Conservation (phyloP, 345 rosid species). For the Arabidopsis arenosa region DNA sequence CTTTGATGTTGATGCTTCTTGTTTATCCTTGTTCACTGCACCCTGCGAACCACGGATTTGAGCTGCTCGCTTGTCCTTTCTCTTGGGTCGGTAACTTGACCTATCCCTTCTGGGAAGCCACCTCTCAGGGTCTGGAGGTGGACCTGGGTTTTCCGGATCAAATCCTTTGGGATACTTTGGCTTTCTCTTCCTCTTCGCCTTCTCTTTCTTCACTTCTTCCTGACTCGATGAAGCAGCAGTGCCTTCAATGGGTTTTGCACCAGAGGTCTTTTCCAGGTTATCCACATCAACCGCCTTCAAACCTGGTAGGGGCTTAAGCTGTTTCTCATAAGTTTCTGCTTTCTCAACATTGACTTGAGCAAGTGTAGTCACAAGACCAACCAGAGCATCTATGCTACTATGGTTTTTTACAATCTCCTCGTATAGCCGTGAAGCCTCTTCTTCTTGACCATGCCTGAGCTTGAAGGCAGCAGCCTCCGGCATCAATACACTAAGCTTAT, state of each 20-base stretch:
- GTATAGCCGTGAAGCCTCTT: conserved; percentile 77
- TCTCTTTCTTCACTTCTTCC: conserved; percentile 80
- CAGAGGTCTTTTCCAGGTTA: conserved; percentile 83
- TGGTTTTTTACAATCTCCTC: conserved; percentile 83
- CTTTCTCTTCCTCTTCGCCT: conserved; percentile 89
- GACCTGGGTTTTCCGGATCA: conserved; percentile 93
- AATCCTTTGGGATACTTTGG: conserved; percentile 98
- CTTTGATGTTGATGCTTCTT: conserved; percentile 58
- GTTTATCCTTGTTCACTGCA: conserved; percentile 75
- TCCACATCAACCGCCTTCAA: conserved; percentile 74
- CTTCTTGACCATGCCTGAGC: conserved; percentile 82
- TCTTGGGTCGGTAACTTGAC: conserved; percentile 89
- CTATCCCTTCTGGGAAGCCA: conserved; percentile 98
- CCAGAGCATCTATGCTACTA: conserved; percentile 75
- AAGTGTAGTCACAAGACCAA: conserved; percentile 85
- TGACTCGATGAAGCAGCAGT: conserved; percentile 46
- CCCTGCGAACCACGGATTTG: conserved; percentile 97
- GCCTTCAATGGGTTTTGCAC: conserved; percentile 79
- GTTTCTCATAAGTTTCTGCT: conserved; percentile 86
- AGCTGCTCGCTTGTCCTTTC: conserved; percentile 96
- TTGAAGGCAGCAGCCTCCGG: conserved; percentile 94
- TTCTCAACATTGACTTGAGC: conserved; percentile 80
- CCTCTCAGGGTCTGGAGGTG: conserved; percentile 97
- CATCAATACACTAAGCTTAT: conserved; percentile 70
- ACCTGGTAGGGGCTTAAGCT: conserved; percentile 76